Conservation (phyloP, 768 basidiomycete genomes). For the Paxillus rubicundulus region DNA sequence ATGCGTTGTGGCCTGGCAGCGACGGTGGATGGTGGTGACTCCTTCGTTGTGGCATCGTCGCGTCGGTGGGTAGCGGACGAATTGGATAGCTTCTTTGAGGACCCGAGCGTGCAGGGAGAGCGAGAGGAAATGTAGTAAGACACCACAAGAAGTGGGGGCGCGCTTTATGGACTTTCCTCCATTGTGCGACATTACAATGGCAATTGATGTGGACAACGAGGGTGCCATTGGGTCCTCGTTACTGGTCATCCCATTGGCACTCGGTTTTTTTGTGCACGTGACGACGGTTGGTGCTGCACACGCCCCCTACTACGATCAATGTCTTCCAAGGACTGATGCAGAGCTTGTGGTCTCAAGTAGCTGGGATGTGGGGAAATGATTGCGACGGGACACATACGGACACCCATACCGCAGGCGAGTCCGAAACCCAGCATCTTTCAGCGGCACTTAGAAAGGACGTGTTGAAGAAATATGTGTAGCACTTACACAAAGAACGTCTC, state of each 20-base stretch:
- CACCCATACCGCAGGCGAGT: too few relatives aligned
- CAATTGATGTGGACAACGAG: not conserved
- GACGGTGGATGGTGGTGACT: not conserved
- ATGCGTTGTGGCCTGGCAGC: not conserved
- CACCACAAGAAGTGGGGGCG: not conserved
- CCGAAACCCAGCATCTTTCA: not conserved
- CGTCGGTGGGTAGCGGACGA: not conserved
- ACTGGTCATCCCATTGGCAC: too few relatives aligned
- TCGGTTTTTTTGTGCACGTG: too few relatives aligned
- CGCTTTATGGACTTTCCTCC: not conserved
- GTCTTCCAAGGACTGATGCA: too few relatives aligned
- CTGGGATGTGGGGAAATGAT: too few relatives aligned
- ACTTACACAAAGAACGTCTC: not conserved
- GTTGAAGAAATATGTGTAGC: not conserved
- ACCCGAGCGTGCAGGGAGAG: not conserved
- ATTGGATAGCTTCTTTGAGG: not conserved
- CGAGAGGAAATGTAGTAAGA: not conserved
- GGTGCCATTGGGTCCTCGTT: too few relatives aligned
- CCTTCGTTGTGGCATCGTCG: not conserved
- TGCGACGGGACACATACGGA: too few relatives aligned
- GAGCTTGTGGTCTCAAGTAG: too few relatives aligned
- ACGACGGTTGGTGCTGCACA: too few relatives aligned
- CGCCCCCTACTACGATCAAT: too few relatives aligned
- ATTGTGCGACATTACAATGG: not conserved
- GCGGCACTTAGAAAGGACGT: not conserved